phyloP scores from a whole-genome alignment of 306 rosid species.

The Carpinus fangiana region DNA sequence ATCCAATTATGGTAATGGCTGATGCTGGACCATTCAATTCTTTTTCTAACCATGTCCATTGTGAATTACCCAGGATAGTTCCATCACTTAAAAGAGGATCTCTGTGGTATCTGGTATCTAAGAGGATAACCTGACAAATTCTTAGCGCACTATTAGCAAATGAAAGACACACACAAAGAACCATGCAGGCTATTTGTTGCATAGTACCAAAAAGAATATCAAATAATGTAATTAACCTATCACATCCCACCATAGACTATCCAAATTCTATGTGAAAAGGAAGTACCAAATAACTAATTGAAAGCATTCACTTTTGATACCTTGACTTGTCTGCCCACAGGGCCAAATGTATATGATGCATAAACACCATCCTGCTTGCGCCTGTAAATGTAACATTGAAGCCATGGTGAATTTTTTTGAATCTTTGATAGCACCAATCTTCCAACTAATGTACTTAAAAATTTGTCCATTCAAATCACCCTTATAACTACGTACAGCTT shows the following conservation, averaged over 20 bases:
- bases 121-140: constrained; percentile 45
- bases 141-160: background rate
- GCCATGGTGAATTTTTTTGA: constrained; percentile 22
- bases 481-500: background rate
- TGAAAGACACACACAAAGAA: background rate
- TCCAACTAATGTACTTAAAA: background rate
- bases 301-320: constrained; percentile 38
- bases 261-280: background rate
- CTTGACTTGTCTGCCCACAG: constrained; percentile 64
- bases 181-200: background rate
- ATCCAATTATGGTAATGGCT: constrained; percentile 66
- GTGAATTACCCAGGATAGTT: constrained; percentile 66
- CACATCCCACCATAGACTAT: background rate
- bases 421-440: background rate
- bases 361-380: constrained; percentile 78
- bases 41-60: constrained; percentile 77
- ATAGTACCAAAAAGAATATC: background rate
- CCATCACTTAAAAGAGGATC: constrained; percentile 76
- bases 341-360: constrained; percentile 71
- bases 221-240: background rate
- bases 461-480: background rate
- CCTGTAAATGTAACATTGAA: constrained; percentile 51
- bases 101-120: constrained; percentile 87
- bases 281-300: background rate
- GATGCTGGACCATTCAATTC: constrained; percentile 65